Conservation (phyloP, 2,329 filamentous ascomycete species). For the Alternaria tenuissima region DNA sequence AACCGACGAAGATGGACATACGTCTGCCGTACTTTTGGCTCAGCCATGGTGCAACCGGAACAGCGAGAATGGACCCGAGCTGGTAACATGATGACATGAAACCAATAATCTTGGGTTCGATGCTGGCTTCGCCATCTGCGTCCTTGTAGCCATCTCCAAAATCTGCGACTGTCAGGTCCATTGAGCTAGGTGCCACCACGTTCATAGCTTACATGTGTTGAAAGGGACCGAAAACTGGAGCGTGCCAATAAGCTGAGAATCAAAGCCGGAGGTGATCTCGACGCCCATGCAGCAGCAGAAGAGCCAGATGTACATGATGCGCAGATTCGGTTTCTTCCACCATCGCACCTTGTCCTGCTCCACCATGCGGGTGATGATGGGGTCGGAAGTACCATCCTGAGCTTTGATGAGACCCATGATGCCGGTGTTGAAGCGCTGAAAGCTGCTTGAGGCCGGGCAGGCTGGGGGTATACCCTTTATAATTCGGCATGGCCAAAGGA, state of each 20-base stretch:
- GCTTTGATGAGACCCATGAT: slow-evolving; percentile 39
- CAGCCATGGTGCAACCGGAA: slow-evolving; percentile 45
- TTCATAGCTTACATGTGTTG: slow-evolving; percentile 40
- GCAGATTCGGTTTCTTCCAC: slow-evolving; percentile 53
- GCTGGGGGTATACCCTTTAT: slow-evolving; percentile 33
- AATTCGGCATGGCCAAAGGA: slow-evolving; percentile 13
- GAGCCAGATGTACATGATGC: slow-evolving; percentile 50
- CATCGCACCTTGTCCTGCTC: slow-evolving; percentile 53
- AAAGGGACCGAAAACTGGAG: slow-evolving; percentile 47
- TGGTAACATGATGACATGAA: slow-evolving; percentile 49
- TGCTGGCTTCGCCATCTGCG: slow-evolving; percentile 27
- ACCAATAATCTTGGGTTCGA: slow-evolving; percentile 40
- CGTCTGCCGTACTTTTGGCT: slow-evolving; percentile 60
- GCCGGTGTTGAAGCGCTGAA: slow-evolving; percentile 22
- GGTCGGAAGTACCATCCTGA: slow-evolving; percentile 46
- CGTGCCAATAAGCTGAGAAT: slow-evolving; percentile 50
- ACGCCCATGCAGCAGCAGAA: slow-evolving; percentile 50
- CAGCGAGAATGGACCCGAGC: slow-evolving; percentile 46
- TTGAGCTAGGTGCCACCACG: too few species aligned
- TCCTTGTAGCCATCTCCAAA: slow-evolving; percentile 41
- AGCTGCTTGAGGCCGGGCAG: slow-evolving; percentile 20
- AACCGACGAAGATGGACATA: slow-evolving; percentile 66
- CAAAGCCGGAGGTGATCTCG: slow-evolving; percentile 51
- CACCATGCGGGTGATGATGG: slow-evolving; percentile 55
- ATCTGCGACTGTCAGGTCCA: slow-evolving; percentile 28